Base-by-base conservation (phyloP, 345 rosid species). In the Viola odorata region DNA sequence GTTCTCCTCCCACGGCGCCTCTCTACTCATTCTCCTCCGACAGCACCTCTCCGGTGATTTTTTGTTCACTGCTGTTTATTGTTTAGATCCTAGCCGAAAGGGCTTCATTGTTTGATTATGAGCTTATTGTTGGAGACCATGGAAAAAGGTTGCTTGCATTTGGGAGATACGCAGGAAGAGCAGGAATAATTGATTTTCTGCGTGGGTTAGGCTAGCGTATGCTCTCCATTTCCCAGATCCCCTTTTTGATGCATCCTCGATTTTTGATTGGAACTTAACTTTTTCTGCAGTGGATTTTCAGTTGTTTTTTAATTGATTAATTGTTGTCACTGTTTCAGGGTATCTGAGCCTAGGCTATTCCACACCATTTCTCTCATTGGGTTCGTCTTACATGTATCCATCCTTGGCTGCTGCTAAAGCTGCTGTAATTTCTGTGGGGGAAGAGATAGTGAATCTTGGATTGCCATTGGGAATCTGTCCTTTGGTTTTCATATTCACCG, bases 101-200 rank as follows among this genome's bases (percentile, higher is more conserved):
- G 66, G 98, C 65, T 5, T 82, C 98, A 0, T 69, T 89, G 65
- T 92, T 65, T 78, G 98, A 92, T 62, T 89, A 92, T 62, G 96
- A 89, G 84, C 91, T 87, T 14, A 84, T 92, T 4, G 89, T 76
- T 52, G 84, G 85, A 15, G 92, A 85, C 52, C 81, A 79, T 11
- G 96, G 96, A 32, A 74, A 75, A 63, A 70, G 96, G 72, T 61
- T 87, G 54, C 78, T 92, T 56, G 96, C 98, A 7, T 92, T 92
- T 70, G 98, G 96, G 55, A 85, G 69, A 76, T 92, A 65, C 73
- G 98, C 96, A 65, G 96, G 98, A 53, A 84, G 89, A 89, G 98
- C 98, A 17, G 96, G 96, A 49, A 76, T 87, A 7, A 69, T 92
- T 62, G 98, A 92, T 65, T 87, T 87, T 73, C 81, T 92, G 67